phyloP scores from a whole-genome alignment of 1,284 basidiomycete species.

The Malassezia equina region DNA sequence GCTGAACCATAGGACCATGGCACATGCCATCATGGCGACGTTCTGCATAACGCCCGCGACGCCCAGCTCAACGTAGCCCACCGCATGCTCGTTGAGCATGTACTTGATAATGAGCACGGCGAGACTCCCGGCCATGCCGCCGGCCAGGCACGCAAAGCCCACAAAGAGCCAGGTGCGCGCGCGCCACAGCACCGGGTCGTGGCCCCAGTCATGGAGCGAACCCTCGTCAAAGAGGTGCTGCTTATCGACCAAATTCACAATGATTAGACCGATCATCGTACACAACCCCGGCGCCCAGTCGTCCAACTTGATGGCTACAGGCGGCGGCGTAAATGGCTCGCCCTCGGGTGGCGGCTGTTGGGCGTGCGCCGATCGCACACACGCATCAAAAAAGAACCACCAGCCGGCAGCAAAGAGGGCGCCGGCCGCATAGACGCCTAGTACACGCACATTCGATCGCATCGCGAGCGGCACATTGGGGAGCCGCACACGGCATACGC shows the following conservation, averaged over 20 bases:
- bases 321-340: constrained; percentile 58
- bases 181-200: constrained; percentile 66
- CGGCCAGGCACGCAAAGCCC: constrained; percentile 92
- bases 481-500: constrained; percentile 59
- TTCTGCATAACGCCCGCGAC: constrained; percentile 90
- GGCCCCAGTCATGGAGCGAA: constrained; percentile 33
- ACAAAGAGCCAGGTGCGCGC: constrained; percentile 82
- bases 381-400: constrained; percentile 92
- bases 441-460: constrained; percentile 59
- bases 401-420: constrained; percentile 82
- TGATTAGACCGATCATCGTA: constrained; percentile 82
- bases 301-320: constrained; percentile 60
- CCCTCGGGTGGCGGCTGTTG: constrained; percentile 63
- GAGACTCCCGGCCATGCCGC: constrained; percentile 82
- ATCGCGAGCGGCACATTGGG: constrained; percentile 48
- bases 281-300: constrained; percentile 94
- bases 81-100: constrained; percentile 61
- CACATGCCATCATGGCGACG: constrained; percentile 78
- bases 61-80: constrained; percentile 77
- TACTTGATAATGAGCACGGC: constrained; percentile 88
- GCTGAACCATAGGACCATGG: constrained; percentile 73
- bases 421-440: constrained; percentile 83
- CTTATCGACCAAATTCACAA: constrained; percentile 92
- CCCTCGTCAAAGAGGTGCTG: constrained; percentile 63
- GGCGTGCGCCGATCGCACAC: constrained; percentile 60